Base-by-base conservation (phyloP, 345 rosid species). In the Eutrema japonicum region DNA sequence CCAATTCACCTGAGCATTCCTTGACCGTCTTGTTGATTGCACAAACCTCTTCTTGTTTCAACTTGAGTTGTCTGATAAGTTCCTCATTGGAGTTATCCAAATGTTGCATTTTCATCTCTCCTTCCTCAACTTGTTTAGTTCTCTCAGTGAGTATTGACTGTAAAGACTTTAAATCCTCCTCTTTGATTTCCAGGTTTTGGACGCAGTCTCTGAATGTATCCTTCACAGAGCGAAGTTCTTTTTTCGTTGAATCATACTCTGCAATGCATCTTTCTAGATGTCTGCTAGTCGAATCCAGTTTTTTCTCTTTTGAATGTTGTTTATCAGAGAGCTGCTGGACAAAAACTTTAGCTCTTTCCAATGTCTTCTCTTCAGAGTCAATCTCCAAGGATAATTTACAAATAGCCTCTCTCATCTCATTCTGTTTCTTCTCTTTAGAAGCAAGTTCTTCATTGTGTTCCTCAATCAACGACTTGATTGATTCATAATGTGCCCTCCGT, bases 391-490 rank as follows among this genome's bases (percentile, higher is more conserved):
- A 41, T 47, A 41, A 13, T 11, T 74, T 79, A 8, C 51, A 62
- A 47, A 74, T 69, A 56, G 16, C 43, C 77, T 77, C 65, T 2
- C 40, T 47, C 2, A 64, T 40, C 61, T 77, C 80, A 37, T 38
- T 18, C 0, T 64, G 66, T 64, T 6, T 60, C 68, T 71, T 66
- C 45, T 40, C 56, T 57, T 72, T 81, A 29, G 54, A 46, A 3
- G 8, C 60, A 48, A 78, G 77, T 1, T 68, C 77, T 64, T 47
- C 75, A 64, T 29, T 36, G 67, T 37, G 47, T 79, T 77, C 76
- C 45, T 33, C 48, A 45, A 73, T 45, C 60, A 63, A 45, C 59
- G 12, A 12, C 71, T 14, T 41, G 32, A 70, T 22, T 37, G 79
- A 70, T 7, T 54, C 60, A 48, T 0, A n/a, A 46, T 49, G 47